phyloP scores from a whole-genome alignment of 371 early-diverging fungal genomes.

The Mortierella sp. region DNA sequence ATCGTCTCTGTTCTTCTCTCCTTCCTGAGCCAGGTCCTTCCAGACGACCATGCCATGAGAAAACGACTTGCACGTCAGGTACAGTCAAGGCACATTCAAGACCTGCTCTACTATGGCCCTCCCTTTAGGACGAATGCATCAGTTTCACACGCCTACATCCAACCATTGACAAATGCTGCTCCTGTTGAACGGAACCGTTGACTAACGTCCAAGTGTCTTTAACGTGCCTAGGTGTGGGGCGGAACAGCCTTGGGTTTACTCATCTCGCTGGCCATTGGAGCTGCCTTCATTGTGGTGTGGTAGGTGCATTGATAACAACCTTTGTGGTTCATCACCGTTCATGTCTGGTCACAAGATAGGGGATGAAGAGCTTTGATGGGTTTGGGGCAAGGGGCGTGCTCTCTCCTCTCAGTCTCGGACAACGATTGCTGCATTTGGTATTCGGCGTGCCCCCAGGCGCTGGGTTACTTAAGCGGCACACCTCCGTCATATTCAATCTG shows the following conservation, averaged over 20 bases:
- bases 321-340: too few relatives aligned
- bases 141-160: not conserved
- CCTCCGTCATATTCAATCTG: too few relatives aligned
- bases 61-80: constrained; percentile 34
- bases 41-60: constrained; percentile 15
- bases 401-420: constrained; percentile 8
- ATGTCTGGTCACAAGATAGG: not conserved
- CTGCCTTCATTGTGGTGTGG: constrained; percentile 44
- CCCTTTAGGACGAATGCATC: too few relatives aligned
- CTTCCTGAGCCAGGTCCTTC: constrained; percentile 64
- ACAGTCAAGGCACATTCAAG: not conserved
- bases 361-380: not conserved
- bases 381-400: not conserved
- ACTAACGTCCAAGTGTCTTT: too few relatives aligned
- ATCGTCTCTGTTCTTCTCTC: constrained; percentile 83
- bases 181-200: not conserved
- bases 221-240: constrained; percentile 26
- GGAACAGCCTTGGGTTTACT: constrained; percentile 25
- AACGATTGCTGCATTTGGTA: constrained; percentile 4
- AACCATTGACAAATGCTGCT: not conserved
- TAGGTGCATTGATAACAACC: constrained; percentile 11
- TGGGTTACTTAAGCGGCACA: too few relatives aligned
- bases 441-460: not conserved
- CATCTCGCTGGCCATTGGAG: constrained; percentile 46
- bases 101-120: too few relatives aligned